Conservation (phyloP, 2,329 filamentous ascomycete species). For the Colletotrichum musicola region DNA sequence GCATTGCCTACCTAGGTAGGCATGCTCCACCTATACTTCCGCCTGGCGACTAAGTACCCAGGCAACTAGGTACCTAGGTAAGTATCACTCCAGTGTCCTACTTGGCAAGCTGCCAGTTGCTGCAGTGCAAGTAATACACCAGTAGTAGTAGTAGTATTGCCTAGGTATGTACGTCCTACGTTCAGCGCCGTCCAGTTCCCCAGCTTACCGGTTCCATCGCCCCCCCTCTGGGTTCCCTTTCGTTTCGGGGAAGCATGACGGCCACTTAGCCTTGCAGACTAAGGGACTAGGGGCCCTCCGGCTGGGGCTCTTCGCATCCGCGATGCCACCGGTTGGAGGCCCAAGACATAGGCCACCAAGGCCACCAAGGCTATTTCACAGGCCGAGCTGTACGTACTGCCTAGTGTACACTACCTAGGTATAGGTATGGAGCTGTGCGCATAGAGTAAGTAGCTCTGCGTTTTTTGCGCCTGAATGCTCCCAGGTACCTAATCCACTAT, state of each 20-base stretch:
- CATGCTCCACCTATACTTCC: constrained; percentile 6
- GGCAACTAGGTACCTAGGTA: neutral
- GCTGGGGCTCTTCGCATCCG: constrained; percentile 33
- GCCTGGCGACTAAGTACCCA: neutral
- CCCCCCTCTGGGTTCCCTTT: constrained; percentile 32
- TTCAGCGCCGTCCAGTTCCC: constrained; percentile 25
- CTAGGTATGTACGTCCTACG: neutral
- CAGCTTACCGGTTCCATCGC: constrained; percentile 33
- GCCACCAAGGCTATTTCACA: constrained; percentile 6
- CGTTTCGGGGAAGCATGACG: constrained; percentile 39
- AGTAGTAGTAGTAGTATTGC: too few species aligned
- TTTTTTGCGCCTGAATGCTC: neutral
- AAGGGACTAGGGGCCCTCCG: constrained; percentile 30
- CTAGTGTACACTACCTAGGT: neutral
- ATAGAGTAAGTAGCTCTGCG: neutral
- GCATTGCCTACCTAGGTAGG: too few species aligned
- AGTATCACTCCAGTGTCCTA: too few species aligned
- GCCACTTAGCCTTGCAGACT: constrained; percentile 30
- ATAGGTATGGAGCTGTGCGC: too few species aligned
- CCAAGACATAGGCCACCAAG: constrained; percentile 21
- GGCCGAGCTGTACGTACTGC: constrained; percentile 20
- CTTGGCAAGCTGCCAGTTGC: too few species aligned
- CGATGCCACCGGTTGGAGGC: constrained; percentile 15
- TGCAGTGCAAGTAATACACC: neutral
- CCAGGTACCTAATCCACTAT: too few species aligned